Evolutionary conservation across 495 filamentous ascomycete species (phyloP), one percentile per base, ranked within the genome.

Genomic region (Pseudoneurospora amorphoporcata): DNA sequence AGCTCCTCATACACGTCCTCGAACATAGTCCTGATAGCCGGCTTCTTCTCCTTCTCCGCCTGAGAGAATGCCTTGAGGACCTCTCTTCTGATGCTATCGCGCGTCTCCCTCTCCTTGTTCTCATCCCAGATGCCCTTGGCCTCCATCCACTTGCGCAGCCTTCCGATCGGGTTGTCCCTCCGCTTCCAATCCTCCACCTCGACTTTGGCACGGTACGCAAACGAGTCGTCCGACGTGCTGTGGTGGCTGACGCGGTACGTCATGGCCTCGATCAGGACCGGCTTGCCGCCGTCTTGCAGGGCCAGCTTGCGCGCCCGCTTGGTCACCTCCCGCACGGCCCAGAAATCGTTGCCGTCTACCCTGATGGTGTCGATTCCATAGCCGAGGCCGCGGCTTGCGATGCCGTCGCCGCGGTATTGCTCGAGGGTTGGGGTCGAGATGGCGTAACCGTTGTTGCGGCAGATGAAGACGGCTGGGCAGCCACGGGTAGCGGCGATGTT

Each of bases 141-240:
- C 82, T 98, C 94, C 77, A 99, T 87, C 87, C 92, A 98, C 83
- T 98, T 99, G 35, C 95, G 88, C 76, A 99, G 79, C 69, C 95
- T 84, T 58, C 94, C 92, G 53, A 99, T 94, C 1, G 95, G 95
- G 78, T 98, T 98, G 79, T 99, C 95, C 10, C 96, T 86, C 5
- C 94, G 85, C 79, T 98, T 98, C 95, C 95, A 99, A 75, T 98
- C 95, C 77, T 99, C 95, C 3, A 99, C 95, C 77, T 99, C 95
- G 0, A 97, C 91, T 37, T 89, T 87, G 0, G 95, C 94, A 19
- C 95, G 93, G 81, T 99, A 99, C 2, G 95, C 95, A 78, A 97
- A 98, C 42, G 91, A 94, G 78, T 99, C 95, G 76, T 99, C 95
- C n/a, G 90, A 93, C 0, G 95, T 99, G 81, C 94, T 97, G 82